Percentiles rank a stretch among this genome's conserved stretches.
Conservation (phyloP, 169 alveolate genomes). For the Cryptosporidium tyzzeri region DNA sequence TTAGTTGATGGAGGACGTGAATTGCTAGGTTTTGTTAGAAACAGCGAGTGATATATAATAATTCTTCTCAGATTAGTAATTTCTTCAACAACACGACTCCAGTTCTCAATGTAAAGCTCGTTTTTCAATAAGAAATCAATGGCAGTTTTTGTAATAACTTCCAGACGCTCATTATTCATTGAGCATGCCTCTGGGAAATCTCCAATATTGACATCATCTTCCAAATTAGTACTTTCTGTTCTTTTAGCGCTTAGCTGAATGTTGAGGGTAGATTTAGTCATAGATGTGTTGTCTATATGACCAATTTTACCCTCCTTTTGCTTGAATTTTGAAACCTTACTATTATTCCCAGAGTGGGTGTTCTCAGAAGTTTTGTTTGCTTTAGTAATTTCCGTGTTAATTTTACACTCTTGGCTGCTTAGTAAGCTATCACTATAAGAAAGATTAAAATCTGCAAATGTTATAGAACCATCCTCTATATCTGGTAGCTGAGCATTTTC, state of each 20-base stretch:
- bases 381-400: background rate
- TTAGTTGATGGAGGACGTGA: background rate
- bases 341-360: slow-evolving; percentile 45
- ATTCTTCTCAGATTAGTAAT: slow-evolving; percentile 61
- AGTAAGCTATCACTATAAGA: background rate
- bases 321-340: slow-evolving; percentile 6
- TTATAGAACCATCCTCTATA: slow-evolving; percentile 55
- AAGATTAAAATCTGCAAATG: slow-evolving; percentile 57
- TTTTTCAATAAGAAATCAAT: slow-evolving; percentile 34
- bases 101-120: slow-evolving; percentile 49
- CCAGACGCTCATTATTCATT: slow-evolving; percentile 29
- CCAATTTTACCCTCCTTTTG: slow-evolving; percentile 1
- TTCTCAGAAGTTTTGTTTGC: slow-evolving; percentile 52
- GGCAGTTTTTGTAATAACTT: slow-evolving; percentile 40
- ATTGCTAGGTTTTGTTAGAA: slow-evolving; percentile 7
- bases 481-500: slow-evolving; percentile 69
- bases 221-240: background rate
- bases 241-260: background rate
- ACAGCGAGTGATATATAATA: slow-evolving; percentile 54
- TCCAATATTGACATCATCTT: background rate
- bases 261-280: background rate
- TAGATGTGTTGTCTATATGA: background rate
- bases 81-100: slow-evolving; percentile 66
- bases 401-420: background rate
- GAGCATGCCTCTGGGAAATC: slow-evolving; percentile 46